Evolutionary conservation across 495 filamentous ascomycete species (phyloP), one percentile per base, ranked within the genome.

Genomic region (Penicillium cinerascens): DNA sequence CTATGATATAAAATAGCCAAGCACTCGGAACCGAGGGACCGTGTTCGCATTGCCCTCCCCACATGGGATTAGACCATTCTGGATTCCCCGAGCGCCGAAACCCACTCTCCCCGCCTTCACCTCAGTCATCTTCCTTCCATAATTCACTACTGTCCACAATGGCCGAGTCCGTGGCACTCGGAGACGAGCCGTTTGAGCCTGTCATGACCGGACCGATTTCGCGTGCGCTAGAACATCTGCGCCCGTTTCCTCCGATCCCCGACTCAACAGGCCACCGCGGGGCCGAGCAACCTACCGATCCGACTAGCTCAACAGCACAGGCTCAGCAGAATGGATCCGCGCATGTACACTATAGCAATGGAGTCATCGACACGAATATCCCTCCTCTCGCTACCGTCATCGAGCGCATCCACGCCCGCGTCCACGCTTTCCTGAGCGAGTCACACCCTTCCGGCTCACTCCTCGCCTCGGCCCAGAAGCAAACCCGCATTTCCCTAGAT

Each of bases 341-440:
- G 21, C 44, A 55, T 13, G 36, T 25, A 3, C 26, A 49, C 26
- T 26, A 20, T 40, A 59, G 41, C 45, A 46, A 49, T 16, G 39
- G 10, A n/a, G 29, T 20, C n/a, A 16, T 13, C 25, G 8, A 16
- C 7, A 23, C 42, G 10, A 7, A 44, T 10, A 47, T 66, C 11
- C 63, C 59, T 3, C 52, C 68, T 20, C 69, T 76, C 51, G 55
- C 67, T 33, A 52, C 52, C 23, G 66, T 87, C 36, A 88, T 88
- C 72, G 74, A 73, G 44, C 66, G 70, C 51, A 78, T 93, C 49
- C 79, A 87, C 55, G 65, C 64, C 20, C 82, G 83, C 56, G 77
- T 97, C 44, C 73, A 79, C 22, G 72, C 72, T 26, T 96, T 97
- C 65, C 76, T 97, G 44, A 69, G 73, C 43, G 75, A 81, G 60